A percentile compares a stretch with the other conserved stretches of the same genome.
phyloP scores from a whole-genome alignment of 768 basidiomycete species.

The Harrya chromipes region DNA sequence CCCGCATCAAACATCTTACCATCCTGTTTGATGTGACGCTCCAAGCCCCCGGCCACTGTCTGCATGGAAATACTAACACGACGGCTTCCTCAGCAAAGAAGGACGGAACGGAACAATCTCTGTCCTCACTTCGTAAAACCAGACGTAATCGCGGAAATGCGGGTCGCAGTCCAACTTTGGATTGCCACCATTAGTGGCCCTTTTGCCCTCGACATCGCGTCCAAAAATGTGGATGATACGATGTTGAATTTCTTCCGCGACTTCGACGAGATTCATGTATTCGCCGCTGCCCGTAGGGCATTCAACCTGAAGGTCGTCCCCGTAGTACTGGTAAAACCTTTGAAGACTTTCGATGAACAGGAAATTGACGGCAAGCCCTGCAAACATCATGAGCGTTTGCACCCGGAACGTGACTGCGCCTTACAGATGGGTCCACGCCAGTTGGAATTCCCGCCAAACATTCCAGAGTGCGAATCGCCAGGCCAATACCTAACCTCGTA shows the following conservation, averaged over 20 bases:
- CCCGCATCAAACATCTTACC: constrained; percentile 42
- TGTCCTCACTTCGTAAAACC: constrained; percentile 81
- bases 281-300: constrained; percentile 98
- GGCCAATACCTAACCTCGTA: constrained; percentile 98
- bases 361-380: constrained; percentile 96
- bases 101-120: not conserved
- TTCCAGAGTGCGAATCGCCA: constrained; percentile 93
- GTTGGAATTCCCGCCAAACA: constrained; percentile 99
- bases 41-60: constrained; percentile 91
- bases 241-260: constrained; percentile 98
- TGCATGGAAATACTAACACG: constrained; percentile 84
- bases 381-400: constrained; percentile 5
- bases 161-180: constrained; percentile 86
- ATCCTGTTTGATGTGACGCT: constrained; percentile 98
- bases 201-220: constrained; percentile 79
- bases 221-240: constrained; percentile 98
- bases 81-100: not conserved
- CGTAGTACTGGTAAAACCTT: constrained; percentile 97
- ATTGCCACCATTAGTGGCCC: constrained; percentile 92
- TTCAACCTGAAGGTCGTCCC: constrained; percentile 88
- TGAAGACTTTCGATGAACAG: constrained; percentile 94
- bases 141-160: constrained; percentile 94
- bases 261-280: constrained; percentile 90
- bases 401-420: constrained; percentile 12
- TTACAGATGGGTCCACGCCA: constrained; percentile 91